These are phyloP conservation scores for Cucumis variabilis DNA, from an alignment of 331 rosid genomes.

Conservation along the genomic window DNA sequence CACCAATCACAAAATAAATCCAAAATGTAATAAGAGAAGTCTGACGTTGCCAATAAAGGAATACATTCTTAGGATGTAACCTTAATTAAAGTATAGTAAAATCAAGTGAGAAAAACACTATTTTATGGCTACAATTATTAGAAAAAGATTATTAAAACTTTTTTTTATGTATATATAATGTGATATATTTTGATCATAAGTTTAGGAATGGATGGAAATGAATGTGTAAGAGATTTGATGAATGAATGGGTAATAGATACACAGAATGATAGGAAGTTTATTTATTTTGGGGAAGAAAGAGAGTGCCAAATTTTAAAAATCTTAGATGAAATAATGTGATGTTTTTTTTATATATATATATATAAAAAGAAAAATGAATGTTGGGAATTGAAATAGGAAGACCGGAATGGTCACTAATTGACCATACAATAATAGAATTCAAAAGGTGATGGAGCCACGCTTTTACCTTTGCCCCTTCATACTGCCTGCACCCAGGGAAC, in stretches of 20 bases:
- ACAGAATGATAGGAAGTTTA: not conserved
- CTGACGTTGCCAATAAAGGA: not conserved
- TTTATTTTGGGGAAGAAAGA: slow-evolving; percentile 6
- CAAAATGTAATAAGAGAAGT: not conserved
- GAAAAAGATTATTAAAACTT: not conserved
- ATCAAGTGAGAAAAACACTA: not conserved
- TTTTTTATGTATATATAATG: too few relatives aligned
- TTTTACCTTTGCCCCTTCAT: too few relatives aligned
- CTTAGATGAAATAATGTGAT: not conserved
- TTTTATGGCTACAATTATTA: not conserved
- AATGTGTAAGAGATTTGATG: not conserved
- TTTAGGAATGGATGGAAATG: not conserved
- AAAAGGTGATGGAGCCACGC: not conserved
- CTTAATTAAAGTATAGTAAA: not conserved
- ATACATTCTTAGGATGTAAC: not conserved
- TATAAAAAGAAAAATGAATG: not conserved
- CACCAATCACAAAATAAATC: not conserved
- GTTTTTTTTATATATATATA: too few relatives aligned
- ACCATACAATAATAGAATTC: not conserved
- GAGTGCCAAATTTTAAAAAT: not conserved
- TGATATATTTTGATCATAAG: too few relatives aligned
- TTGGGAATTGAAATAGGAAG: slow-evolving; percentile 2
- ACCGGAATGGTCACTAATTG: not conserved
- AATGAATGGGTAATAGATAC: not conserved
- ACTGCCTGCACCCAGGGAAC: too few relatives aligned